Base-by-base conservation (phyloP, 805 yeast genomes). In the Debaryomyces maramus region DNA sequence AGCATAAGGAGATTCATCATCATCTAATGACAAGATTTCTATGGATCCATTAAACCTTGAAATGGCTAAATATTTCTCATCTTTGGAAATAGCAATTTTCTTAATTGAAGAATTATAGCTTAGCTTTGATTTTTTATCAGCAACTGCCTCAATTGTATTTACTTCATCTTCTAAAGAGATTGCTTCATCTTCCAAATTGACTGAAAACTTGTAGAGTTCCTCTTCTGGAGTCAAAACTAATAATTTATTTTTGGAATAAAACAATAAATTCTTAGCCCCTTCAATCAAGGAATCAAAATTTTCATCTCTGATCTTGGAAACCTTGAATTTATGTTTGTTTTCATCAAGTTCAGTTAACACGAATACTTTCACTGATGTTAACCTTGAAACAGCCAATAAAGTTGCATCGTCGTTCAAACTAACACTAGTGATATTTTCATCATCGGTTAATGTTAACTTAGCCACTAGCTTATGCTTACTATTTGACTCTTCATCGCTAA, bases 371-470 rank as follows among this genome's bases (percentile, higher is more conserved):
- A 87, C 80, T 2, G 81, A 72, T 10, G 80, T 68, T 32, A 81
- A 65, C 32, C 95, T 80, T 5, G 89, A 79, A 15, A 90, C 93
- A 0, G 83, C 84, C 38, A 93, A 62, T 19, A 80, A 69, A 23
- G 77, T 67, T 2, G 86, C 90, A 47, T 79, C 80, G 16, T 75
- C 72, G 14, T 88, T 83, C 29, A 90, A 57, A 7, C 80, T 72
- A 43, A 85, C 88, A 24, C 75, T 65, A 1, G 88, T 68, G 36
- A 93, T 83, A 61, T 85, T 85, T 47, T 88, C 97, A 22, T 86
- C 95, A 47, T 84, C 93, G 34, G 79, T 72, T 43, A 84, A 64
- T 2, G 76, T 67, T 52, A 87, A 56, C 61, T 86, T 86, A 38
- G 85, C 72, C 2, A 85, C 80, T 43, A 89, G 60, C 42, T 75